A percentile compares a stretch with the other conserved stretches of the same genome.
Evolutionary conservation across 2,329 filamentous ascomycete genomes (phyloP).

Genomic region (Verticillium zaregamsianum): DNA sequence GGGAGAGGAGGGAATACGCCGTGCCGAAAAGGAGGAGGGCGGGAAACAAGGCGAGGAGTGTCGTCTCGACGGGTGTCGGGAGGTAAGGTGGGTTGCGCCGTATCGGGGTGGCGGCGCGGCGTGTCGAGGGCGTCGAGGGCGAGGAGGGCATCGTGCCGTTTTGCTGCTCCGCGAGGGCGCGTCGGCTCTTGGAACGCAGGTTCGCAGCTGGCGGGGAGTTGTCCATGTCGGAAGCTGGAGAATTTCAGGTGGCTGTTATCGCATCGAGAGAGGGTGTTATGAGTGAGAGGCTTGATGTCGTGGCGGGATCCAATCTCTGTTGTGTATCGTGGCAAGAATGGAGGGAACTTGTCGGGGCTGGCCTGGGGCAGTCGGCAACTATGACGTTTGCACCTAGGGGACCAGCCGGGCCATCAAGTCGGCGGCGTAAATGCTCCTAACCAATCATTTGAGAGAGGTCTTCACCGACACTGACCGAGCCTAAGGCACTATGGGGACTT

Average conservation of each 20-base stretch:
- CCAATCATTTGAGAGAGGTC: too few relatives aligned
- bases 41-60: slow-evolving; percentile 70
- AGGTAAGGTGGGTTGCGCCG: slow-evolving; percentile 54
- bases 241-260: not conserved
- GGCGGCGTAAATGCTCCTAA: too few relatives aligned
- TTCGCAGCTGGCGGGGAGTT: slow-evolving; percentile 10
- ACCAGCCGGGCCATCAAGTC: not conserved
- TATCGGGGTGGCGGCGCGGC: slow-evolving; percentile 12
- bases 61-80: slow-evolving; percentile 64
- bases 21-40: slow-evolving; percentile 74
- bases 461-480: too few relatives aligned
- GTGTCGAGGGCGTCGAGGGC: slow-evolving; percentile 1
- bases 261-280: not conserved
- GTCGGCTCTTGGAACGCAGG: slow-evolving; percentile 11
- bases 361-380: not conserved
- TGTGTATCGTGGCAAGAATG: not conserved
- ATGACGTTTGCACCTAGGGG: not conserved
- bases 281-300: not conserved
- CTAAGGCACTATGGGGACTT: too few relatives aligned
- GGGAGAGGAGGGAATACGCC: slow-evolving; percentile 74
- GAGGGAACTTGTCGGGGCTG: not conserved
- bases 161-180: slow-evolving; percentile 14
- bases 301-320: not conserved
- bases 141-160: slow-evolving; percentile 5
- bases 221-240: slow-evolving; percentile 7